These are phyloP conservation scores for Capronia americana DNA, from an alignment of 2,329 filamentous ascomycete genomes.

Conservation along the genomic window DNA sequence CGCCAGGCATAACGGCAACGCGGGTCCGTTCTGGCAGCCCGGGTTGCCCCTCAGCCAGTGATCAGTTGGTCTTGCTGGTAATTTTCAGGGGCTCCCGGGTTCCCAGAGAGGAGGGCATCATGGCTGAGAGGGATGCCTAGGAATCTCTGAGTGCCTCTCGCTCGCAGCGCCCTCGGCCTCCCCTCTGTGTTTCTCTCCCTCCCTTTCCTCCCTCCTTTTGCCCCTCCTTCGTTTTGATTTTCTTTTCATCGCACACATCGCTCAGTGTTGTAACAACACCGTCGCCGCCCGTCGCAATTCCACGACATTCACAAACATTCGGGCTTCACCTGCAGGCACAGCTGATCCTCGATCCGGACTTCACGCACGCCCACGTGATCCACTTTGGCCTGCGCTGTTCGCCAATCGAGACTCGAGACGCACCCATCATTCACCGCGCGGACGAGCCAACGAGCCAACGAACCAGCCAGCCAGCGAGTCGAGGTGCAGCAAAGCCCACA, in stretches of 20 bases:
- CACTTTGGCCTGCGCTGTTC: constrained; percentile 22
- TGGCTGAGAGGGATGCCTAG: constrained; percentile 23
- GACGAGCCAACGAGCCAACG: constrained; percentile 17
- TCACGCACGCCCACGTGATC: constrained; percentile 33
- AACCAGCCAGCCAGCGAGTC: constrained; percentile 10
- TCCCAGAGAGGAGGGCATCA: constrained; percentile 4
- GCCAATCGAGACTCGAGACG: constrained; percentile 28
- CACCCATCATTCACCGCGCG: constrained; percentile 27
- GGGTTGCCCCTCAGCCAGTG: constrained; percentile 23
- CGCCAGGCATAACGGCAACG: constrained; percentile 11
- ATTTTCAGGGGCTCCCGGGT: constrained; percentile 24
- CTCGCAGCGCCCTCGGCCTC: constrained; percentile 11
- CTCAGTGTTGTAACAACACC: constrained; percentile 16
- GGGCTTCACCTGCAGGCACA: constrained; percentile 13
- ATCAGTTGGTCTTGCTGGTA: constrained; percentile 8
- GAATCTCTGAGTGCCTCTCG: constrained; percentile 10
- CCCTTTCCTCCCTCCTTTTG: constrained; percentile 26
- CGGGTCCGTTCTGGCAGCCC: constrained; percentile 10
- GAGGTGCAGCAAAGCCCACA: constrained; percentile 20
- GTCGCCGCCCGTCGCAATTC: constrained; percentile 19
- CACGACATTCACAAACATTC: constrained; percentile 2
- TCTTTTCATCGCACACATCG: constrained; percentile 27
- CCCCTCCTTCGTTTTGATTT: constrained; percentile 29
- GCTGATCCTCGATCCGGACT: constrained; percentile 15
- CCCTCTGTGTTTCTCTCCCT: constrained; percentile 21